These are phyloP conservation scores for Ceratocystis albifundus DNA, from an alignment of 2,329 filamentous ascomycete species.

Conservation along the genomic window DNA sequence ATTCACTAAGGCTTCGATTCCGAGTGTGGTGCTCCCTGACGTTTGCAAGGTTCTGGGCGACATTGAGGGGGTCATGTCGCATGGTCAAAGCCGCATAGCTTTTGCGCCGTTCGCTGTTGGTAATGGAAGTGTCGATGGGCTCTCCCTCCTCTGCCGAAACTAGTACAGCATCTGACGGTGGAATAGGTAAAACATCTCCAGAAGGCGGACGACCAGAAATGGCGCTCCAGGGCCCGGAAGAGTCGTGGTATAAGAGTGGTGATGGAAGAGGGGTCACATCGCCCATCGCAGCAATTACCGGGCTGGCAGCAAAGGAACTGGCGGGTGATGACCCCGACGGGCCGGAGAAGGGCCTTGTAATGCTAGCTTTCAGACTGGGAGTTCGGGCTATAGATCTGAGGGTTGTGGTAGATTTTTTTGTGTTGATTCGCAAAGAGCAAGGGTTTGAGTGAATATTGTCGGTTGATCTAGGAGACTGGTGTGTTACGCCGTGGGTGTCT, in stretches of 20 bases:
- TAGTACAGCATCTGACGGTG: slow-evolving; percentile 31
- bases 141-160: slow-evolving; percentile 42
- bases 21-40: slow-evolving; percentile 41
- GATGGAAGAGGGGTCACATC: slow-evolving; percentile 71
- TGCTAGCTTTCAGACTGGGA: slow-evolving; percentile 48
- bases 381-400: slow-evolving; percentile 46
- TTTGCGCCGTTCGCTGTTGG: slow-evolving; percentile 46
- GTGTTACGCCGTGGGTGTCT: slow-evolving; percentile 22
- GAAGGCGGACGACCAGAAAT: slow-evolving; percentile 29
- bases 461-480: slow-evolving; percentile 17
- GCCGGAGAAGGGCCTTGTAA: slow-evolving; percentile 39
- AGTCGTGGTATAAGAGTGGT: slow-evolving; percentile 54
- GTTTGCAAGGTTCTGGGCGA: slow-evolving; percentile 18
- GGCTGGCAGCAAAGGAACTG: slow-evolving; percentile 59
- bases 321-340: slow-evolving; percentile 38
- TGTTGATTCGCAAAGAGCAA: slow-evolving; percentile 28
- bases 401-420: slow-evolving; percentile 36
- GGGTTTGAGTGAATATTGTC: slow-evolving; percentile 14
- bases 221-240: slow-evolving; percentile 55
- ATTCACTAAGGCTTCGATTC: slow-evolving; percentile 82
- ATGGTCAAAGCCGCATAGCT: slow-evolving; percentile 39
- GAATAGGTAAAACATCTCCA: not conserved
- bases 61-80: slow-evolving; percentile 14
- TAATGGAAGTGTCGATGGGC: slow-evolving; percentile 40
- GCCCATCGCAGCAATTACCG: slow-evolving; percentile 62